Evolutionary conservation across 2,329 filamentous ascomycete genomes (phyloP), one percentile per base, ranked within the genome.

Genomic region (Fusarium camptoceras): DNA sequence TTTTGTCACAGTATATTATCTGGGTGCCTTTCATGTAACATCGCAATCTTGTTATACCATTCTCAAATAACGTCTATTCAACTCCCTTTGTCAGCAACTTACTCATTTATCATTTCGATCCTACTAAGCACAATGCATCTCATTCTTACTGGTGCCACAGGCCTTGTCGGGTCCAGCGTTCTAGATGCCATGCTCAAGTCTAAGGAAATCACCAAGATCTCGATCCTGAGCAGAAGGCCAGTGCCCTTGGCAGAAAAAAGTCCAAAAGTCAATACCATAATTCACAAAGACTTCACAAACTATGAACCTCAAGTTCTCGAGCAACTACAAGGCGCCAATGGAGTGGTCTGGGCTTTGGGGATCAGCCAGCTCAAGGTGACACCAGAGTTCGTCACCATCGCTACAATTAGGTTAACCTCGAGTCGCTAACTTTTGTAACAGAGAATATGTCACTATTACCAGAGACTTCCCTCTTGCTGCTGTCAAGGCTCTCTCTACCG

Each of bases 101-200:
- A 31, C 18, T 28, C 10, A 39, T 10, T 20, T 39, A 4, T 16
- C 25, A 24, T 30, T 18, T 8, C 28, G 31, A n/a, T 9, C 20
- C 20, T 5, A 9, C 14, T 10, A 18, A 24, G 2, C 37, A 30
- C n/a, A 25, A 72, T 72, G 69, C 70, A 72, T 65, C 66, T 72
- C 37, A 68, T 72, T 6, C 69, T 72, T 85, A 80, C 70, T 22
- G 66, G 70, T 1, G 69, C 70, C 25, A 72, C 70, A 3, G 69
- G 69, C 39, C 62, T 72, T 3, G 55, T 72, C 15, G 70, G 70
- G 25, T 64, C 70, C 3, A 25, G 69, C 20, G 62, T 72, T 3
- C 56, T 72, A 16, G 66, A 72, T 44, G 66, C 62, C 8, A 70
- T 72, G 63, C 62, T 72, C n/a, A 72, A 70, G 18, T 64, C 61